Evolutionary conservation across 1,284 basidiomycete genomes (phyloP).

Genomic region (Ganoderma leucocontextum): DNA sequence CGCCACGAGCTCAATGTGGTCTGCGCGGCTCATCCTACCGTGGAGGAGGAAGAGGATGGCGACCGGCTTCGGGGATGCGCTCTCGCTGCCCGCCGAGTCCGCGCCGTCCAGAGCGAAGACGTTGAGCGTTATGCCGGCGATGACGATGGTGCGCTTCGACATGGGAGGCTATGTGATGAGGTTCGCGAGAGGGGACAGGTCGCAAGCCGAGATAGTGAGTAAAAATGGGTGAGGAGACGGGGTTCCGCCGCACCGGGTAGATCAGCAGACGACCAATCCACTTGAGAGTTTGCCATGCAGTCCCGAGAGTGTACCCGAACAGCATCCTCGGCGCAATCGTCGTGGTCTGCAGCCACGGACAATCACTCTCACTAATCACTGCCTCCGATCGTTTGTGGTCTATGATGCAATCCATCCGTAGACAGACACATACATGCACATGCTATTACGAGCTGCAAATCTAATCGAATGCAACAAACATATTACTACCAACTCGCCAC

Average conservation of each 20-base stretch:
- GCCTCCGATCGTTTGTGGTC: background rate
- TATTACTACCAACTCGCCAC: conserved; percentile 29
- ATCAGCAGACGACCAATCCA: conserved; percentile 13
- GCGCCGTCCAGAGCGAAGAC: conserved; percentile 24
- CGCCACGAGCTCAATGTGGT: conserved; percentile 41
- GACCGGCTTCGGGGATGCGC: conserved; percentile 42
- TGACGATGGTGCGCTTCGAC: conserved; percentile 43
- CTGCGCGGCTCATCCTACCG: conserved; percentile 51
- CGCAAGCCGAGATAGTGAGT: background rate
- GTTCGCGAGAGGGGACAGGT: background rate
- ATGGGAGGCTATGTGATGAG: conserved; percentile 16
- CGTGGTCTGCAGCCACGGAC: background rate
- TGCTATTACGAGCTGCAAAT: conserved; percentile 33
- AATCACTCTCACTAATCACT: no score
- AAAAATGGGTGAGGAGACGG: conserved; percentile 3
- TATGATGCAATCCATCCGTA: background rate
- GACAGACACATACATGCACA: background rate
- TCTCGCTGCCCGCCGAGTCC: background rate
- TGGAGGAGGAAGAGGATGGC: conserved; percentile 70
- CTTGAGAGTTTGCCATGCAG: conserved; percentile 15
- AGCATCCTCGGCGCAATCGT: conserved; percentile 3
- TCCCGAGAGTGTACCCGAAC: conserved; percentile 11
- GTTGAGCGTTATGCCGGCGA: conserved; percentile 55
- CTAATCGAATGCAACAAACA: conserved; percentile 35
- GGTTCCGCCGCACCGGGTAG: conserved; percentile 10